Evolutionary conservation across 768 basidiomycete genomes (phyloP), one percentile per base, ranked within the genome.

Genomic region (Tricholoma furcatifolium): DNA sequence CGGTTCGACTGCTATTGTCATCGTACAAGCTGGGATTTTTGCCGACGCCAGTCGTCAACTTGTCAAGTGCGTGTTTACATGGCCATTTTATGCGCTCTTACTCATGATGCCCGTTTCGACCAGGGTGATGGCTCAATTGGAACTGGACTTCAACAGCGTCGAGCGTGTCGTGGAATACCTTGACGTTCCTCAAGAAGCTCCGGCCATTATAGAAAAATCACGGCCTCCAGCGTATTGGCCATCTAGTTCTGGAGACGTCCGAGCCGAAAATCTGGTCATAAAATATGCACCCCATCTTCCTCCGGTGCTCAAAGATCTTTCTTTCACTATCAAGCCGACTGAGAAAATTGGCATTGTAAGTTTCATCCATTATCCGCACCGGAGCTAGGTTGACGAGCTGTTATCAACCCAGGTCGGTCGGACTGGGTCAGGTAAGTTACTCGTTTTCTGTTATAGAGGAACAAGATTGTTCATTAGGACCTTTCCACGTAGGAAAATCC

Each of bases 151-250:
- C 67, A 88, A 87, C 60, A 83, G 84, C 35, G 81, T 88, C 1
- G 87, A 90, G 60, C 81, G 88, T 52, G 83, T 88, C 20, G 76
- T 81, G 14, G 87, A 88, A 65, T 88, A 88, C 61, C 71, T 88
- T 17, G 78, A 80, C 32, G 76, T 87, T 7, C 77, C 80, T 1
- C 84, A 87, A 64, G 87, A 90, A 66, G 84, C 85, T 0, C 83
- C 84, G 38, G 78, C 84, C 0, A 68, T 83, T 40, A 74, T 84
- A 47, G 71, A 80, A 23, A 72, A 75, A 34, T 73, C 61, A 46
- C 74, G 82, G 43, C 84, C 87, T n/a, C 87, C 87, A 1, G 86
- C 85, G 2, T 83, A 82, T 55, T 88, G 86, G 87, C 86, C 87
- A 3, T 82, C 81, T 1, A 80, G 69, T 43, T 73, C 72, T 35